These are phyloP conservation scores for Aspergillus arachidicola DNA, from an alignment of 2,329 filamentous ascomycete species.

Conservation along the genomic window DNA sequence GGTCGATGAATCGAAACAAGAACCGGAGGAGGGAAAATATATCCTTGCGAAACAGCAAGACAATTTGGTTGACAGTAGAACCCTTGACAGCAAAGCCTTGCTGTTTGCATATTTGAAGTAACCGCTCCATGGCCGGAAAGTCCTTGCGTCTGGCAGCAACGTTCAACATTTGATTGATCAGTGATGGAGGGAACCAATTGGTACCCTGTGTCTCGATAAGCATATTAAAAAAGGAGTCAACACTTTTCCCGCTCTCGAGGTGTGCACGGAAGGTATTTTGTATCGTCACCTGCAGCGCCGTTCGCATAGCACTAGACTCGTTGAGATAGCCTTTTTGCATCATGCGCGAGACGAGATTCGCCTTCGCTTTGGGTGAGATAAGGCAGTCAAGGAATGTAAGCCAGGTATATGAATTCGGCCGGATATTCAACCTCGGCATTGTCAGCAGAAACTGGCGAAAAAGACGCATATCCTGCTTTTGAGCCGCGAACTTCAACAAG, in stretches of 20 bases:
- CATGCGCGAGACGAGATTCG: conserved; percentile 34
- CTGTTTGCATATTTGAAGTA: conserved; percentile 36
- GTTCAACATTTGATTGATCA: conserved; percentile 43
- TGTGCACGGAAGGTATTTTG: conserved; percentile 35
- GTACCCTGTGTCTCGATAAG: conserved; percentile 40
- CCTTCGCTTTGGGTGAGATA: conserved; percentile 30
- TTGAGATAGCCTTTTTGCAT: conserved; percentile 34
- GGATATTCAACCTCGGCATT: conserved; percentile 42
- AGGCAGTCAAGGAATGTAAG: conserved; percentile 39
- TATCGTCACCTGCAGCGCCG: conserved; percentile 34
- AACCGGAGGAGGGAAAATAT: conserved; percentile 28
- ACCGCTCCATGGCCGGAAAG: conserved; percentile 27
- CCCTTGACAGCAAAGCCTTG: conserved; percentile 30
- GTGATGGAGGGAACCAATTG: conserved; percentile 40
- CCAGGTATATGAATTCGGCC: conserved; percentile 48
- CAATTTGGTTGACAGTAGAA: conserved; percentile 31
- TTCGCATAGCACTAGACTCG: conserved; percentile 25
- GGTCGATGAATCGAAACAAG: conserved; percentile 25
- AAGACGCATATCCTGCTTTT: conserved; percentile 38
- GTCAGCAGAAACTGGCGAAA: conserved; percentile 42
- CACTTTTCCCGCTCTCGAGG: conserved; percentile 35
- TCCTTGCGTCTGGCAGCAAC: conserved; percentile 31
- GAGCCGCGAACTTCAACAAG: conserved; percentile 42
- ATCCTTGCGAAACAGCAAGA: conserved; percentile 29
- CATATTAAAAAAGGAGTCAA: conserved; percentile 40